Base-by-base conservation (phyloP, 2,329 filamentous ascomycete species). In the Aspergillus awamori region DNA sequence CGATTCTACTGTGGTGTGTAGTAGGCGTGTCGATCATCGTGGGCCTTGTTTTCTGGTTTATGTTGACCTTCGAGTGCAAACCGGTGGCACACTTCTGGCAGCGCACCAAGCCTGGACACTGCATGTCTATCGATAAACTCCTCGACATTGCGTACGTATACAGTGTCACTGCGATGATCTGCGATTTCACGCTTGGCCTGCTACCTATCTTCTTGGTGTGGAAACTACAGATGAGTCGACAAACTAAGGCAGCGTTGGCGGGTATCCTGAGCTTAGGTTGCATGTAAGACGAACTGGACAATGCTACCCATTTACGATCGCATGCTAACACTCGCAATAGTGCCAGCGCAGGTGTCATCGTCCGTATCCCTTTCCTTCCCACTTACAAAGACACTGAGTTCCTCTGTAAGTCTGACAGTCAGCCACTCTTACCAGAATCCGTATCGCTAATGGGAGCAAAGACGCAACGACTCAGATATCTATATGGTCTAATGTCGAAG, bases 231-330 rank as follows among this genome's bases (percentile, higher is more conserved):
- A 86, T 88, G 81, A 81, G 81, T 49, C 66, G 63, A 7, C 79
- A 76, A 58, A 82, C 81, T 2, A 88, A 87, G 67, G 33, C 80
- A 6, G 79, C 84, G 2, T 74, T 87, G 22, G 81, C 81, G 8
- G 77, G 78, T 5, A 79, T 88, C 48, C 73, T 89, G 53, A 79
- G 79, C 6, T 81, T 88, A 75, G 87, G 85, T 28, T 85, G 85
- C 66, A 78, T 82, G 57, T 76, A 70, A 61, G 73, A 51, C 69
- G 69, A 76, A 43, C 68, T 26, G 22, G 15, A 20, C 13, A 22
- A 7, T 8, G 13, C 7, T 20, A 11, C 39, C n/a, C 10, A 43
- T 20, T 2, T 11, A 36, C 33, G 20, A 10, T 41, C 45, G 2
- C 67, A 17, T 67, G 79, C 30, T 72, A 68, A 64, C 65, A 45